A percentile compares a stretch with the other conserved stretches of the same genome.
These are phyloP conservation scores for Lichenothelia convexa DNA, from an alignment of 495 filamentous ascomycete species.

Conservation along the genomic window DNA sequence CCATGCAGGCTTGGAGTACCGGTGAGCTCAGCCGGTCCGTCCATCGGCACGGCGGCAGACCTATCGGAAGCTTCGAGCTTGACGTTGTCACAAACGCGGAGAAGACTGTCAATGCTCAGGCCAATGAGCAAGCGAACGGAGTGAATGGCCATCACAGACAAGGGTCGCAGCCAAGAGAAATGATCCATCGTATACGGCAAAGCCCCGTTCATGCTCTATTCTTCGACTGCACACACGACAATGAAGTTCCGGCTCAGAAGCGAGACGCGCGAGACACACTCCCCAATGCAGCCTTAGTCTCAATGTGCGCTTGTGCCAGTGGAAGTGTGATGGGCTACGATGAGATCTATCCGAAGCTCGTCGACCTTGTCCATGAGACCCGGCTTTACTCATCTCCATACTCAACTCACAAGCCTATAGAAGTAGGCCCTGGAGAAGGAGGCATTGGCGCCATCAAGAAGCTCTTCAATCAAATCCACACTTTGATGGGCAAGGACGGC, in stretches of 20 bases:
- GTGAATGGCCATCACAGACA: slow-evolving; percentile 24
- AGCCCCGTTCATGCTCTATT: slow-evolving; percentile 84
- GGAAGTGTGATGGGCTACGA: slow-evolving; percentile 99
- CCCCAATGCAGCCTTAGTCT: slow-evolving; percentile 85
- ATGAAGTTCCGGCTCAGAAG: slow-evolving; percentile 90
- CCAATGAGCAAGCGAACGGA: slow-evolving; percentile 21
- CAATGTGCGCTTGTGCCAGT: slow-evolving; percentile 83
- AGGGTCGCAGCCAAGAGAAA: slow-evolving; percentile 29
- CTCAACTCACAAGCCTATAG: slow-evolving; percentile 42
- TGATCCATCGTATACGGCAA: slow-evolving; percentile 54
- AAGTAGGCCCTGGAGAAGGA: slow-evolving; percentile 42
- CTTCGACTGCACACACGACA: slow-evolving; percentile 99
- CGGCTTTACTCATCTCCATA: slow-evolving; percentile 54
- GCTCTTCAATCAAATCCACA: slow-evolving; percentile 80
- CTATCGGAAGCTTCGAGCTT: slow-evolving; percentile 90
- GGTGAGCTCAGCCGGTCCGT: slow-evolving; percentile 79
- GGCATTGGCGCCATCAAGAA: slow-evolving; percentile 84
- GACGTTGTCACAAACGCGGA: slow-evolving; percentile 32
- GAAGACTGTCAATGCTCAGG: no score
- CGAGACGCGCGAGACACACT: slow-evolving; percentile 86
- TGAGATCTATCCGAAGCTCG: slow-evolving; percentile 79
- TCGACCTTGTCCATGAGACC: slow-evolving; percentile 80
- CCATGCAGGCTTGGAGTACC: slow-evolving; percentile 97
- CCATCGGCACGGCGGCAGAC: slow-evolving; percentile 82
- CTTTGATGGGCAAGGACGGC: slow-evolving; percentile 77